Evolutionary conservation across 805 yeast species (phyloP).

Genomic region (Candida dajiaensis): DNA sequence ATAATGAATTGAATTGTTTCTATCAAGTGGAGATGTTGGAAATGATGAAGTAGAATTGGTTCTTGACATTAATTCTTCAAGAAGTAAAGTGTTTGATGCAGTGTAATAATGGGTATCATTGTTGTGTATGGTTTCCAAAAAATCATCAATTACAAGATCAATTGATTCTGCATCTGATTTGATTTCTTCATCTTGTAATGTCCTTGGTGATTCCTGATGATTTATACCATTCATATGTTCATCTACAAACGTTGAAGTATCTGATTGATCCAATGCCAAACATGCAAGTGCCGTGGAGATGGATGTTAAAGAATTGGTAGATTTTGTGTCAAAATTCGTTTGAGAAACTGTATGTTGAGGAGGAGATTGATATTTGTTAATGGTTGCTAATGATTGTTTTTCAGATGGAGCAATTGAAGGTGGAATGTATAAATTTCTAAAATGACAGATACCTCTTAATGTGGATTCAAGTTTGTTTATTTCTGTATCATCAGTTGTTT

Average conservation of each 20-base stretch:
- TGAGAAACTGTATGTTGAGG: background rate
- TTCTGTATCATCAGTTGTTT: slow-evolving; percentile 14
- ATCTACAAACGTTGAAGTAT: slow-evolving; percentile 36
- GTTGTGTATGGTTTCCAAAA: slow-evolving; percentile 8
- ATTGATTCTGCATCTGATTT: slow-evolving; percentile 17
- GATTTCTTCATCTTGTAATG: slow-evolving; percentile 1
- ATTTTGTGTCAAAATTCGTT: slow-evolving; percentile 1
- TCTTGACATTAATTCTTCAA: background rate
- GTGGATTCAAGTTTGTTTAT: slow-evolving; percentile 23
- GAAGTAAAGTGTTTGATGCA: slow-evolving; percentile 3
- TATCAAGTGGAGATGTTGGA: background rate
- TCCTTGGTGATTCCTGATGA: background rate
- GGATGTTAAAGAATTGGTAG: slow-evolving; percentile 21
- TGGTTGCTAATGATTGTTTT: background rate
- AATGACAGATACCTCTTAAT: slow-evolving; percentile 30
- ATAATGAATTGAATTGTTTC: background rate
- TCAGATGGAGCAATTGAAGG: background rate
- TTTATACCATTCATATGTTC: slow-evolving; percentile 3
- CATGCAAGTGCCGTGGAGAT: slow-evolving; percentile 32
- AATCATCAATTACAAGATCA: slow-evolving; percentile 19
- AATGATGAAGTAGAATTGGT: background rate
- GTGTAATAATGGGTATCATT: slow-evolving; percentile 15
- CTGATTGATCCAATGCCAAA: slow-evolving; percentile 23
- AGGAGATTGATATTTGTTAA: background rate
- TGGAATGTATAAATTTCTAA: slow-evolving; percentile 33